Conservation (phyloP, 441 rosid species). For the Erysimum cheiri region DNA sequence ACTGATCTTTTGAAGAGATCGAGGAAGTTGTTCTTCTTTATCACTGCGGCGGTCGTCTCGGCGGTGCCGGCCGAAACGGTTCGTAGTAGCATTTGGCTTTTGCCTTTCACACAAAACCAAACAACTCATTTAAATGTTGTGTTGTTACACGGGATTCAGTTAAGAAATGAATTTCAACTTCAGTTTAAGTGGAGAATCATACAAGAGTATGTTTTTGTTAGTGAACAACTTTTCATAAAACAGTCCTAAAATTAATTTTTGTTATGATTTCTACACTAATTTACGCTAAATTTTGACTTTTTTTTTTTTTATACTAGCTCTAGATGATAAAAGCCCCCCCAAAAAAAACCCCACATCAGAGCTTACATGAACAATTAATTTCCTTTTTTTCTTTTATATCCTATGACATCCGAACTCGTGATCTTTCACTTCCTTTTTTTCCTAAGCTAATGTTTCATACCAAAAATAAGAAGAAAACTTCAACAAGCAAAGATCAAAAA, state of each 20-base stretch:
- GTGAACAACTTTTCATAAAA: neutral
- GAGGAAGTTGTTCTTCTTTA: slow-evolving; percentile 49
- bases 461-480: slow-evolving; percentile 13
- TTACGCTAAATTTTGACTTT: slow-evolving; percentile 2
- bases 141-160: neutral
- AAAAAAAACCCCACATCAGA: slow-evolving; percentile 24
- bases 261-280: slow-evolving; percentile 24
- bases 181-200: neutral
- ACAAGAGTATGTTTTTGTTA: neutral
- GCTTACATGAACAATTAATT: slow-evolving; percentile 26
- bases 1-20: slow-evolving; percentile 57
- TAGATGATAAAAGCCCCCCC: no score
- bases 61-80: slow-evolving; percentile 38
- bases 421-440: slow-evolving; percentile 19
- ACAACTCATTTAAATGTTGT: slow-evolving; percentile 8
- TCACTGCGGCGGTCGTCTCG: slow-evolving; percentile 27
- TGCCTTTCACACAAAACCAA: neutral
- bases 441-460: slow-evolving; percentile 38
- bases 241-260: slow-evolving; percentile 18
- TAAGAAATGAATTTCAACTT: neutral
- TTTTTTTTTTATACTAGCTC: no score
- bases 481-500: slow-evolving; percentile 45
- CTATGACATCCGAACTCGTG: slow-evolving; percentile 25
- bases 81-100: slow-evolving; percentile 36
- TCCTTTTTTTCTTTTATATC: neutral